A percentile compares a stretch with the other conserved stretches of the same genome.
These are phyloP conservation scores for Warburgia ugandensis DNA, from an alignment of 164 flowering plant genomes.

Conservation along the genomic window DNA sequence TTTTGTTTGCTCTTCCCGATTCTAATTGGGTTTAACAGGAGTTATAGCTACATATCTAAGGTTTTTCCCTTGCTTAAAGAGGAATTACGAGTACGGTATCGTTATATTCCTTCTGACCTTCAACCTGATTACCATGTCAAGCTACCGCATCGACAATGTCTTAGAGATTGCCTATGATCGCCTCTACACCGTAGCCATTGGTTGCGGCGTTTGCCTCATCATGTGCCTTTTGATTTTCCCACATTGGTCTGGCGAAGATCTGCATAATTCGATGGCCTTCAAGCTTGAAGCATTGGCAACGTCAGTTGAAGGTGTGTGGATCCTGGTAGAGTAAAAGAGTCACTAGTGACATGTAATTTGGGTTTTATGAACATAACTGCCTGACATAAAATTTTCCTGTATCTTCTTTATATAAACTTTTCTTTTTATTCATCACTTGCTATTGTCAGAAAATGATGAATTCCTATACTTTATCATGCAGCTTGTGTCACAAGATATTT, in stretches of 20 bases:
- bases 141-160: constrained; percentile 62
- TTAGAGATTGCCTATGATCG: constrained; percentile 61
- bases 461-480: too few relatives aligned
- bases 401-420: too few relatives aligned
- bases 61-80: constrained; percentile 75
- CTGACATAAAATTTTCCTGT: too few relatives aligned
- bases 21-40: constrained; percentile 12
- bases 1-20: not conserved
- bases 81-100: constrained; percentile 82
- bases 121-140: constrained; percentile 75
- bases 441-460: too few relatives aligned
- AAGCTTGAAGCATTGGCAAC: constrained; percentile 78
- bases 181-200: constrained; percentile 71
- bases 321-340: not conserved
- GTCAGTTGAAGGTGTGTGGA: constrained; percentile 57
- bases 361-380: too few relatives aligned
- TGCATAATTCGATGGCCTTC: constrained; percentile 53
- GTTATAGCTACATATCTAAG: constrained; percentile 53
- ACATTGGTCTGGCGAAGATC: constrained; percentile 84
- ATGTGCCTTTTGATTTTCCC: constrained; percentile 78
- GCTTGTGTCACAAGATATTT: constrained; percentile 82
- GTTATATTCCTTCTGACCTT: constrained; percentile 85
- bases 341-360: too few relatives aligned
- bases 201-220: constrained; percentile 69
- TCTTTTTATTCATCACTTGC: too few relatives aligned